phyloP scores from a whole-genome alignment of 768 basidiomycete genomes.

The Amanita pallidorosea region DNA sequence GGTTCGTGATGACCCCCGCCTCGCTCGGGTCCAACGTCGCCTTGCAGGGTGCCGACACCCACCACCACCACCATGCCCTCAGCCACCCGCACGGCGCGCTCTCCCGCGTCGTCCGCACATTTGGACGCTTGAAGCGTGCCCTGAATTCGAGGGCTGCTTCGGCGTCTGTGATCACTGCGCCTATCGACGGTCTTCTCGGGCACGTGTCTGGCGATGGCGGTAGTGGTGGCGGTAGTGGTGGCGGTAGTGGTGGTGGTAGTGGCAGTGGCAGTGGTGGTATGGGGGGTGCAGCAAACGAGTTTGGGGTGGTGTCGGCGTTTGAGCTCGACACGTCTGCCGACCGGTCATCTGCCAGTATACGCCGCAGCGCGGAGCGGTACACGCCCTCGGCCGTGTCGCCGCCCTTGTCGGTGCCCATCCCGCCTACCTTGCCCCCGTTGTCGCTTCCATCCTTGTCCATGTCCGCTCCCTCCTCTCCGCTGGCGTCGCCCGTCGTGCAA shows the following conservation, averaged over 20 bases:
- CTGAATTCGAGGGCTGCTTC: constrained; percentile 34
- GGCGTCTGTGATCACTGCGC: not conserved
- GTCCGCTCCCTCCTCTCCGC: not conserved
- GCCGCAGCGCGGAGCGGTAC: constrained; percentile 58
- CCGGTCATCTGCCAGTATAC: constrained; percentile 48
- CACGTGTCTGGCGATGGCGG: constrained; percentile 13
- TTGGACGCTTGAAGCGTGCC: constrained; percentile 78
- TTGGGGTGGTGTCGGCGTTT: constrained; percentile 43
- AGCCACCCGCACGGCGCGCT: constrained; percentile 17
- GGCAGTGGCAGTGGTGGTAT: too few relatives aligned
- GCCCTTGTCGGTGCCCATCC: too few relatives aligned
- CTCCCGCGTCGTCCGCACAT: constrained; percentile 70
- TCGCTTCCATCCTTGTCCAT: not conserved
- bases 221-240: constrained; percentile 15
- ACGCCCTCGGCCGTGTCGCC: constrained; percentile 18
- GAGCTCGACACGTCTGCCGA: constrained; percentile 55
- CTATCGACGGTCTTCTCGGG: not conserved
- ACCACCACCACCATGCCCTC: constrained; percentile 26
- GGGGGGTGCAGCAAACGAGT: too few relatives aligned
- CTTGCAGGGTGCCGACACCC: constrained; percentile 15
- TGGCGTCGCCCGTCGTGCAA: not conserved
- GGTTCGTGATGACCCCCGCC: constrained; percentile 27
- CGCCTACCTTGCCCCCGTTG: constrained; percentile 1
- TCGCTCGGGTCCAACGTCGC: constrained; percentile 54
- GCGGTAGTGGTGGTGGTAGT: constrained; percentile 1